Evolutionary conservation across 352 stramenopile genomes (phyloP).

Genomic region (Globisporangium middletonii): DNA sequence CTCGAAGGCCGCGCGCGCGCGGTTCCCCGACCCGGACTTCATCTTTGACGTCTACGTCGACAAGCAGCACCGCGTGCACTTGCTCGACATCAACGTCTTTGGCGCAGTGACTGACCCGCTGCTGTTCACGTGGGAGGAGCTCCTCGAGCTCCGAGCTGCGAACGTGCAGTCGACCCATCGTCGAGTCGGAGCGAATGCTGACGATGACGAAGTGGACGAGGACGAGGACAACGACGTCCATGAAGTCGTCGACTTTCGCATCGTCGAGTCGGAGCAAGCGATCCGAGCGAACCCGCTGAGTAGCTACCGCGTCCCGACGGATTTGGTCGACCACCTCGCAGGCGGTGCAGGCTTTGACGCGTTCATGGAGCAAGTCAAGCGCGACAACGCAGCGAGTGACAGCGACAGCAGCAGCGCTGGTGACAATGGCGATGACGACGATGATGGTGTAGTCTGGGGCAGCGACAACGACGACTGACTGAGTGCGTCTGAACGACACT

Average conservation of each 20-base stretch:
- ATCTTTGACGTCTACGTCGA: slow-evolving; percentile 94
- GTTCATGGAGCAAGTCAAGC: slow-evolving; percentile 79
- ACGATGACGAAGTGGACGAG: slow-evolving; percentile 6
- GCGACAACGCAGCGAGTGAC: slow-evolving; percentile 40
- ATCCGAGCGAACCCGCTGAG: slow-evolving; percentile 67
- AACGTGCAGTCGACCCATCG: slow-evolving; percentile 9
- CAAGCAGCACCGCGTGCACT: slow-evolving; percentile 86
- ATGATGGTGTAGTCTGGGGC: slow-evolving; percentile 12
- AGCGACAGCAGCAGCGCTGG: slow-evolving; percentile 21
- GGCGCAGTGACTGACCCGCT: slow-evolving; percentile 87
- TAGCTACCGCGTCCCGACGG: slow-evolving; percentile 77
- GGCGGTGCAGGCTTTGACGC: slow-evolving; percentile 65
- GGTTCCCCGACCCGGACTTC: slow-evolving; percentile 74
- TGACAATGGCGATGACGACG: slow-evolving; percentile 12
- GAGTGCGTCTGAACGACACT: too few relatives aligned
- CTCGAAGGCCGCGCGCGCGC: slow-evolving; percentile 13
- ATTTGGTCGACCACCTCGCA: slow-evolving; percentile 77
- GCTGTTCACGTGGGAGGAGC: slow-evolving; percentile 92
- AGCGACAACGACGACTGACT: slow-evolving; percentile 17
- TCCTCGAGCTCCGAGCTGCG: slow-evolving; percentile 29
- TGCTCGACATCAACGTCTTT: slow-evolving; percentile 96
- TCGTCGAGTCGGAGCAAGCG: slow-evolving; percentile 58
- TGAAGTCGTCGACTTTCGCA: slow-evolving; percentile 68
- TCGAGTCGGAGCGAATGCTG: slow-evolving; percentile 3
- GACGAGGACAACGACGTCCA: slow-evolving; percentile 32